Percentiles rank a stretch among this genome's conserved stretches.
These are phyloP conservation scores for Fusarium multiceps DNA, from an alignment of 2,329 filamentous ascomycete species.

Conservation along the genomic window DNA sequence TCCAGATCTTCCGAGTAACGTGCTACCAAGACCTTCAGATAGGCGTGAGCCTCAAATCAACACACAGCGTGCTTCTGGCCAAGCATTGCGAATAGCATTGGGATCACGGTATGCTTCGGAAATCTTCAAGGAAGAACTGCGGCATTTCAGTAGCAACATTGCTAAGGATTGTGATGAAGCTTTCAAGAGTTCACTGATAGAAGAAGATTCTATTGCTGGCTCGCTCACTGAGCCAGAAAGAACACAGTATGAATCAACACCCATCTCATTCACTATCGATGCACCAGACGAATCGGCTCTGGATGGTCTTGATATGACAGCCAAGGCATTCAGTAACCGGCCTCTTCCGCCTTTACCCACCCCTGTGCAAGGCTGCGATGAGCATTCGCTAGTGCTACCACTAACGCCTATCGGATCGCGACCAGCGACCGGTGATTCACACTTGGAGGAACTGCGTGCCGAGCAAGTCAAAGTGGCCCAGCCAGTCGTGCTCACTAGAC, in stretches of 20 bases:
- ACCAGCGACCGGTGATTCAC: conserved; percentile 43
- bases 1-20: conserved; percentile 40
- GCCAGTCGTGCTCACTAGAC: conserved; percentile 48
- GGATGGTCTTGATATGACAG: conserved; percentile 31
- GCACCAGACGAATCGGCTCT: conserved; percentile 43
- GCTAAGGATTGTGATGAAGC: conserved; percentile 93
- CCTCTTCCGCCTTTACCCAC: conserved; percentile 64
- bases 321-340: conserved; percentile 58
- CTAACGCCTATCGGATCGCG: conserved; percentile 38
- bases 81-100: conserved; percentile 14
- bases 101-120: conserved; percentile 47
- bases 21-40: conserved; percentile 43
- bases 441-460: conserved; percentile 37
- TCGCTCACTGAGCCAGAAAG: conserved; percentile 50
- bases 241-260: conserved; percentile 52
- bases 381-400: conserved; percentile 27
- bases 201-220: conserved; percentile 52
- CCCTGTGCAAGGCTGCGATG: conserved; percentile 39
- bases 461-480: conserved; percentile 48
- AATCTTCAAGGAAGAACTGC: conserved; percentile 76
- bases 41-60: conserved; percentile 4
- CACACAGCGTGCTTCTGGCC: conserved; percentile 22
- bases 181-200: conserved; percentile 75
- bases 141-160: conserved; percentile 85
- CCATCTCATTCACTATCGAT: conserved; percentile 57